Conservation (phyloP, 1,139 yeast species). For the Magnusiomyces suaveolens region DNA sequence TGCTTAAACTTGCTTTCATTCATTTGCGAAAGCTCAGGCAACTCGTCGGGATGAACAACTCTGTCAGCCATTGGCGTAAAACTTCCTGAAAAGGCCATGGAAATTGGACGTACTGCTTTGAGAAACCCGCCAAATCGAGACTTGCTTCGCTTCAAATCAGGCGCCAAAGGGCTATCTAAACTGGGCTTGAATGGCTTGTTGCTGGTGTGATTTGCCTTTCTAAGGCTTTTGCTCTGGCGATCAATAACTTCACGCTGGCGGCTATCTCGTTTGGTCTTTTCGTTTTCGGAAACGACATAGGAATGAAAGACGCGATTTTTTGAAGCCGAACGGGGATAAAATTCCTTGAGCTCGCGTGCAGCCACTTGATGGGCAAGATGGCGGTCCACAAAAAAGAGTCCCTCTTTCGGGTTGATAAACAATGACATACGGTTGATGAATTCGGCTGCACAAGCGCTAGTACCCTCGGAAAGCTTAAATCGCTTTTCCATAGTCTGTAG, state of each 20-base stretch:
- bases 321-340: constrained; percentile 26
- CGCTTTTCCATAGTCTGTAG: constrained; percentile 11
- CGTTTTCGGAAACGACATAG: constrained; percentile 41
- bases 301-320: constrained; percentile 38
- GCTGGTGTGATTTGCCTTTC: too few relatives aligned
- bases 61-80: constrained; percentile 27
- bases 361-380: constrained; percentile 36
- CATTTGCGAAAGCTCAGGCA: constrained; percentile 46
- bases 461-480: constrained; percentile 1
- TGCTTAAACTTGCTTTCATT: constrained; percentile 48
- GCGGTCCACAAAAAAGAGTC: constrained; percentile 25
- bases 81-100: constrained; percentile 32
- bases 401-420: constrained; percentile 26
- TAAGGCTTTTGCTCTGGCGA: constrained; percentile 33
- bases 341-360: constrained; percentile 36
- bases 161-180: constrained; percentile 23
- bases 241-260: constrained; percentile 38
- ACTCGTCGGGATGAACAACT: constrained; percentile 43
- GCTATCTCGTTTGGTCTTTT: constrained; percentile 43
- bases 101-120: constrained; percentile 36
- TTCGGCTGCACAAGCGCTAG: neutral
- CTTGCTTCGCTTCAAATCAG: constrained; percentile 28
- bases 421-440: constrained; percentile 22
- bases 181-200: too few relatives aligned
- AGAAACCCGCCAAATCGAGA: constrained; percentile 32